phyloP scores from a whole-genome alignment of 2,329 filamentous ascomycete species.

The Coniella lustricola region DNA sequence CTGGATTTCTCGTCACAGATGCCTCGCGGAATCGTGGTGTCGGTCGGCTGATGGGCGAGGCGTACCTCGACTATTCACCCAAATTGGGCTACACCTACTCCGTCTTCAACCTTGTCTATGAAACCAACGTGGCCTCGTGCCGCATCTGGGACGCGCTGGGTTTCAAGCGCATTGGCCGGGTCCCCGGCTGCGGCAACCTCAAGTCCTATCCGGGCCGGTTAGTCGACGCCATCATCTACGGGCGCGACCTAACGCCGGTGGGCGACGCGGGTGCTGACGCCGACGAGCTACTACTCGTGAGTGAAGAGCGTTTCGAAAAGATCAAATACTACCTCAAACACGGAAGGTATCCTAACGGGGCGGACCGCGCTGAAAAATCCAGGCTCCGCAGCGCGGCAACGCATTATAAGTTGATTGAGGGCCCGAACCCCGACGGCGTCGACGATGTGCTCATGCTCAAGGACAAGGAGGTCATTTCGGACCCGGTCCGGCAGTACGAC shows the following conservation, averaged over 20 bases:
- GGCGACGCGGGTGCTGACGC: slow-evolving; percentile 49
- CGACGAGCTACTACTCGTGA: slow-evolving; percentile 57
- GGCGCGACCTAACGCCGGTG: slow-evolving; percentile 48
- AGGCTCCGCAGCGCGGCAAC: slow-evolving; percentile 87
- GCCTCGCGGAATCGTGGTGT: slow-evolving; percentile 67
- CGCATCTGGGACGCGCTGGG: slow-evolving; percentile 88
- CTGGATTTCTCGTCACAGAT: slow-evolving; percentile 68
- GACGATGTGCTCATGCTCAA: slow-evolving; percentile 85
- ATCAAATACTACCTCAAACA: slow-evolving; percentile 96
- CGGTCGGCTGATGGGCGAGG: slow-evolving; percentile 68
- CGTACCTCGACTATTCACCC: slow-evolving; percentile 71
- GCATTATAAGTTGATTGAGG: slow-evolving; percentile 78
- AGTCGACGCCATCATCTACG: slow-evolving; percentile 73
- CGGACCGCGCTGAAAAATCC: slow-evolving; percentile 92
- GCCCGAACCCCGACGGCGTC: slow-evolving; percentile 32
- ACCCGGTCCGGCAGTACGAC: slow-evolving; percentile 82
- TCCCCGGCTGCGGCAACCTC: slow-evolving; percentile 65
- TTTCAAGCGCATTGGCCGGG: slow-evolving; percentile 84
- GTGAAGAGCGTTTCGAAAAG: slow-evolving; percentile 96
- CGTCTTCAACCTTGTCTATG: slow-evolving; percentile 91
- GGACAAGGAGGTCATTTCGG: slow-evolving; percentile 92
- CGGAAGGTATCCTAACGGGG: slow-evolving; percentile 85
- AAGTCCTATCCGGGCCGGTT: slow-evolving; percentile 61
- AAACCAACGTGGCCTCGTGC: slow-evolving; percentile 85
- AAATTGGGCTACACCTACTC: slow-evolving; percentile 84